Percentiles rank a stretch among this genome's conserved stretches.
These are phyloP conservation scores for Sporothrix humicola DNA, from an alignment of 2,329 filamentous ascomycete genomes.

Conservation along the genomic window DNA sequence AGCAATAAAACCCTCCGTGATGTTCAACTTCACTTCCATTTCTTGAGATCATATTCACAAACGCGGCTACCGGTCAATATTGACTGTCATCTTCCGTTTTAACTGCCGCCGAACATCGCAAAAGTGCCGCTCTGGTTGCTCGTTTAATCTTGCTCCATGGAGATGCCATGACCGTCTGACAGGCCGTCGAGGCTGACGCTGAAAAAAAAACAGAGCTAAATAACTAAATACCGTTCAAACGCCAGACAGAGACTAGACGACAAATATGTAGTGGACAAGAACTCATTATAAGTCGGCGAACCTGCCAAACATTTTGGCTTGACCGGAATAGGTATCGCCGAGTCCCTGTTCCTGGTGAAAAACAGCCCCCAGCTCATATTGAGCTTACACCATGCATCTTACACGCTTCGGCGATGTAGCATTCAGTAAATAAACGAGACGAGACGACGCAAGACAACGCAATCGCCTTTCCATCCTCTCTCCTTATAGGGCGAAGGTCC, in stretches of 20 bases:
- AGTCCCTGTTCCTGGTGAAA: not conserved
- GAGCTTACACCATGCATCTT: too few species aligned
- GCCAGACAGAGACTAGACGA: not conserved
- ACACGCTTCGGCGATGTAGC: not conserved
- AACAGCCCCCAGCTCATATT: too few species aligned
- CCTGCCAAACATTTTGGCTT: not conserved
- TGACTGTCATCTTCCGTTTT: too few species aligned
- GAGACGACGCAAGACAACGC: too few species aligned
- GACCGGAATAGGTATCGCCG: slow-evolving; percentile 19
- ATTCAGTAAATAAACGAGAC: too few species aligned
- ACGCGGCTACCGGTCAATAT: too few species aligned
- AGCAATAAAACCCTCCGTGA: too few species aligned
- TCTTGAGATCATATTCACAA: too few species aligned
- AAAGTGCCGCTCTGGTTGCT: not conserved
- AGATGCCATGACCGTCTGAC: slow-evolving; percentile 3
- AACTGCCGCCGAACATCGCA: not conserved
- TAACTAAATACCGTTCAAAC: not conserved
- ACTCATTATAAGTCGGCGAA: too few species aligned
- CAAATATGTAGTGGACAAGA: not conserved
- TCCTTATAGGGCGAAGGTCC: not conserved
- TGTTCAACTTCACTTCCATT: too few species aligned
- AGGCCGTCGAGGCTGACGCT: slow-evolving; percentile 6
- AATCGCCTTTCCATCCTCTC: too few species aligned
- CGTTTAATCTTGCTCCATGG: not conserved
- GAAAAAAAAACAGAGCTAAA: not conserved